Evolutionary conservation across 257 asterid genomes (phyloP).

Genomic region (Nicotiana noctiflora): DNA sequence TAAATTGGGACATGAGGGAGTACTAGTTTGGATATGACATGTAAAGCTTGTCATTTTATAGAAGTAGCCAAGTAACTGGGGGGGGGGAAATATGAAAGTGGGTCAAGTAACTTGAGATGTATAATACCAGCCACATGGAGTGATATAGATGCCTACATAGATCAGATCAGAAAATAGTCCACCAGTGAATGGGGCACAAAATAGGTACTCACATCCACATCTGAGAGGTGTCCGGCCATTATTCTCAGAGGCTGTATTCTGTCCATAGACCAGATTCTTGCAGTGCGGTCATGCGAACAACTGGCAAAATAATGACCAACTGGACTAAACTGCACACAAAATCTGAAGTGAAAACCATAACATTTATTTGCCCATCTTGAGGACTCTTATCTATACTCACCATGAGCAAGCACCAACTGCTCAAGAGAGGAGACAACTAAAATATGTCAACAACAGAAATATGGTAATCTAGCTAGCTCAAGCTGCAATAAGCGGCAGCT

Average conservation of each 20-base stretch:
- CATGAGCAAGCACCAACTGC: conserved; percentile 1
- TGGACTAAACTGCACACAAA: conserved; percentile 84
- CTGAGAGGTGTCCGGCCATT: conserved; percentile 98
- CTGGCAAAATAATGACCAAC: conserved; percentile 97
- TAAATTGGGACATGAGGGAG: neutral
- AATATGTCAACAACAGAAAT: neutral
- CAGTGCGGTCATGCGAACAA: conserved; percentile 96
- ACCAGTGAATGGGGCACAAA: neutral
- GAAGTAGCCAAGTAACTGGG: neutral
- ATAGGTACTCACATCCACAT: conserved; percentile 81
- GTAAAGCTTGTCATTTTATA: neutral
- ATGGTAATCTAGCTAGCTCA: neutral
- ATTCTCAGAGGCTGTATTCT: conserved; percentile 86
- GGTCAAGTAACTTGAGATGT: neutral
- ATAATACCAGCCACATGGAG: neutral
- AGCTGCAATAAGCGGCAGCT: neutral
- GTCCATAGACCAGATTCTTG: conserved; percentile 96
- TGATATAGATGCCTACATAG: neutral
- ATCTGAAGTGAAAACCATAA: neutral
- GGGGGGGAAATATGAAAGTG: neutral
- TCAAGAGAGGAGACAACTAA: neutral
- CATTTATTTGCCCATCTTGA: neutral
- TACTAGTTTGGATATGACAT: neutral
- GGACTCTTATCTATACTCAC: neutral
- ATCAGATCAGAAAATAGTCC: neutral